Percentiles rank a stretch among this genome's conserved stretches.
Evolutionary conservation across 1,284 basidiomycete species (phyloP).

Genomic region (Schizophyllum amplum): DNA sequence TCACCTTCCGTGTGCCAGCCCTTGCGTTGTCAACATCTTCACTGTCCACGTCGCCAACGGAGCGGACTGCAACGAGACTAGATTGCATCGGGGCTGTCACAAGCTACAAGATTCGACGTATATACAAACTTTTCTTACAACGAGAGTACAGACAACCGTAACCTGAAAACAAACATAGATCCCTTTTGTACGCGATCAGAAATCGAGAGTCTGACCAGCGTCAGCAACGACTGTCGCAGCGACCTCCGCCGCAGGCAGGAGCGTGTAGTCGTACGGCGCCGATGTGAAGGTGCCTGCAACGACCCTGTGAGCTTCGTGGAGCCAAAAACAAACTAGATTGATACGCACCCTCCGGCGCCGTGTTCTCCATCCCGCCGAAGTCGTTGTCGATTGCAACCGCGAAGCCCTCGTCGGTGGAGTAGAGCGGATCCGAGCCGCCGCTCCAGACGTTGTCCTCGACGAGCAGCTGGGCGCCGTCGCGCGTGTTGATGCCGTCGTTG

Average conservation of each 20-base stretch:
- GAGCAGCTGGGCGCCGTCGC: conserved; percentile 36
- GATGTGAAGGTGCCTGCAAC: not conserved
- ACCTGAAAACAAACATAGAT: not conserved
- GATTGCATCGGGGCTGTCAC: too few species aligned
- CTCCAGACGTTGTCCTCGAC: conserved; percentile 40
- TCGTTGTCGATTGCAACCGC: conserved; percentile 30
- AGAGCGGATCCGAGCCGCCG: conserved; percentile 15
- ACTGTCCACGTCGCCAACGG: too few species aligned
- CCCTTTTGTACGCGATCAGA: not conserved
- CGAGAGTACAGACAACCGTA: not conserved
- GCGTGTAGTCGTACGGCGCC: not conserved
- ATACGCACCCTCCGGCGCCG: not conserved
- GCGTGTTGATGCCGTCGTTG: conserved; percentile 42
- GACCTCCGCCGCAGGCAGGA: not conserved
- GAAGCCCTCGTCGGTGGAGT: conserved; percentile 32
- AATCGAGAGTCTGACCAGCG: not conserved
- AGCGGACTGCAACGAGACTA: too few species aligned
- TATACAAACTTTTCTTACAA: not conserved
- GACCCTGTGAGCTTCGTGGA: not conserved
- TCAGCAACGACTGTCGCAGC: not conserved
- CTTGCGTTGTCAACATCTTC: too few species aligned
- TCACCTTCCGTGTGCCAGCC: too few species aligned
- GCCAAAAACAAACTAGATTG: not conserved
- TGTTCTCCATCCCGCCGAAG: conserved; percentile 22
- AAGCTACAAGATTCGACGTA: too few species aligned